Percentiles rank a stretch among this genome's conserved stretches.
Conservation (phyloP, 179 eudicot species). For the Carnegiea gigantea region DNA sequence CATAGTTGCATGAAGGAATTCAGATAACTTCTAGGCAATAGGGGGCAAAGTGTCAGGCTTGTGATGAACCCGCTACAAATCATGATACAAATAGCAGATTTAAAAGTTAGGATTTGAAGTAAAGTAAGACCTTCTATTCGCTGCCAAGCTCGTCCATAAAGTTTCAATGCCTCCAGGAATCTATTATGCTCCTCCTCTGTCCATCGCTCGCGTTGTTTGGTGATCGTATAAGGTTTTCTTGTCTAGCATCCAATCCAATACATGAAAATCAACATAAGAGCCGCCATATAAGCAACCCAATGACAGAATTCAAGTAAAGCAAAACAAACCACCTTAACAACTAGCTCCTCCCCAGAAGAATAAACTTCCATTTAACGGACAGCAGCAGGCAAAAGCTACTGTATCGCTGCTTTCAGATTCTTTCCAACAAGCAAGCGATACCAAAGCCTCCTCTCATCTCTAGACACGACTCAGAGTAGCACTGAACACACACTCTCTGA, state of each 20-base stretch:
- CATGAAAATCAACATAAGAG: slow-evolving; percentile 2
- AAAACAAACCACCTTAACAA: slow-evolving; percentile 50
- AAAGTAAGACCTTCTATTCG: slow-evolving; percentile 79
- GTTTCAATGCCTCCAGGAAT: slow-evolving; percentile 91
- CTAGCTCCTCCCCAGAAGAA: slow-evolving; percentile 85
- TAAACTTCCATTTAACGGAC: slow-evolving; percentile 61
- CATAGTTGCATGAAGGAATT: not conserved
- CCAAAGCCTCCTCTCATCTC: slow-evolving; percentile 37
- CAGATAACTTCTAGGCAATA: not conserved
- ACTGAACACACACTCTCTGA: slow-evolving; percentile 30
- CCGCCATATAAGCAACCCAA: not conserved
- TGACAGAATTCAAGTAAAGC: not conserved
- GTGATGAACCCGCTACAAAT: not conserved
- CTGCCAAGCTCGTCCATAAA: slow-evolving; percentile 98
- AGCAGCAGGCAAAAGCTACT: slow-evolving; percentile 18
- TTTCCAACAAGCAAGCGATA: slow-evolving; percentile 38
- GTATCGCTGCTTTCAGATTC: slow-evolving; percentile 43
- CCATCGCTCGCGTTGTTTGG: slow-evolving; percentile 98
- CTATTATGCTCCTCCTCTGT: slow-evolving; percentile 92
- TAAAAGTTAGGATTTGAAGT: not conserved
- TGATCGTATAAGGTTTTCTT: slow-evolving; percentile 91
- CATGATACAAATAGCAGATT: not conserved
- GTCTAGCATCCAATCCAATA: slow-evolving; percentile 43
- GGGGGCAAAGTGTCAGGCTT: not conserved
- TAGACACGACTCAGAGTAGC: slow-evolving; percentile 22